Percentiles rank a stretch among this genome's conserved stretches.
phyloP scores from a whole-genome alignment of 345 rosid genomes.

The Corchorus olitorius region DNA sequence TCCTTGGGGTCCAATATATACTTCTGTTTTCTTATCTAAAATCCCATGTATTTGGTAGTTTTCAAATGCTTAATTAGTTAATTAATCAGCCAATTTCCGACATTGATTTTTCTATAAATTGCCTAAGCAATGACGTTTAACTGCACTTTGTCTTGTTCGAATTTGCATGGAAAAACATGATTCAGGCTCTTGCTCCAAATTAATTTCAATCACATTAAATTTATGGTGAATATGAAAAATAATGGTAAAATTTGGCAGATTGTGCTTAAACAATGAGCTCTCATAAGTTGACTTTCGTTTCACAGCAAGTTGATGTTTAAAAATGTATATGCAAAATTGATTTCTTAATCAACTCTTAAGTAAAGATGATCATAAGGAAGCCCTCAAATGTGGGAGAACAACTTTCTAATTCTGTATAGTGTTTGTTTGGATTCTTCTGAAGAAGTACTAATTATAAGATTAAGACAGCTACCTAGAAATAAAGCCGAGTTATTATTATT shows the following conservation, averaged over 20 bases:
- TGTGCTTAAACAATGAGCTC: constrained; percentile 2
- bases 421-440: background rate
- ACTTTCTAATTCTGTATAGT: too few relatives aligned
- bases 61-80: background rate
- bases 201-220: background rate
- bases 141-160: constrained; percentile 13
- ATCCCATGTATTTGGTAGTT: background rate
- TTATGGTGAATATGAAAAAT: background rate
- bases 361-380: too few relatives aligned
- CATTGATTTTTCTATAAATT: background rate
- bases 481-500: background rate
- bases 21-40: background rate
- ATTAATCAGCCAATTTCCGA: background rate
- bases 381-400: background rate
- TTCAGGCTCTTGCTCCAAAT: background rate
- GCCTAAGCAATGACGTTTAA: constrained; percentile 24
- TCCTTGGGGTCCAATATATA: background rate
- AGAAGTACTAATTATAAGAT: background rate
- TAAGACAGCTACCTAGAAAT: background rate
- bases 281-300: background rate
- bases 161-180: background rate
- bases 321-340: background rate
- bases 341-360: background rate
- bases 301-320: constrained; percentile 6
- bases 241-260: background rate